A percentile compares a stretch with the other conserved stretches of the same genome.
These are phyloP conservation scores for Puccinia horiana DNA, from an alignment of 1,284 basidiomycete species.

Conservation along the genomic window DNA sequence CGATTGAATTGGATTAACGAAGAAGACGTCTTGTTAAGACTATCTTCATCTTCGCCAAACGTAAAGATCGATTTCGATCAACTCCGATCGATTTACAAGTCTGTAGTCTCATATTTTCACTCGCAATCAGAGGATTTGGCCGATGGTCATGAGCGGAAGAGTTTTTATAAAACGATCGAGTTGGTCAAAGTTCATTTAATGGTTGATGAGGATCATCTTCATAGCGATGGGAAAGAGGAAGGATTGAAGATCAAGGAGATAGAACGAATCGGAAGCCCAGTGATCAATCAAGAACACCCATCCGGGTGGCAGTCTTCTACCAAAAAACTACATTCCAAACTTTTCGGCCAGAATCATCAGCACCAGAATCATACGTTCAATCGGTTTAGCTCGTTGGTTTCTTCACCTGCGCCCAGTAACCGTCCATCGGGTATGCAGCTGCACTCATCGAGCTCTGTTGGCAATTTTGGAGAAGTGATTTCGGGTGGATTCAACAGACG, in stretches of 20 bases:
- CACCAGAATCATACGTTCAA: not conserved
- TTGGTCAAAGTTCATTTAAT: slow-evolving; percentile 8
- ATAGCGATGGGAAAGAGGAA: not conserved
- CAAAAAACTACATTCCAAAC: not conserved
- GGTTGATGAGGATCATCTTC: not conserved
- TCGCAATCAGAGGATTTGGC: not conserved
- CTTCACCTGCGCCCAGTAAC: not conserved
- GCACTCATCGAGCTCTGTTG: not conserved
- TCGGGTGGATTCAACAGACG: slow-evolving; percentile 44
- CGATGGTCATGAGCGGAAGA: not conserved
- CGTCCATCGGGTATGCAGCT: not conserved
- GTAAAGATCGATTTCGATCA: not conserved
- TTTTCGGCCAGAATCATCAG: not conserved
- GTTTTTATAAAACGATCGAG: not conserved
- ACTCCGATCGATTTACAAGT: not conserved
- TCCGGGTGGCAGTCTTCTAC: not conserved
- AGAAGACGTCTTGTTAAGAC: slow-evolving; percentile 1
- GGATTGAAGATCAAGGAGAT: not conserved
- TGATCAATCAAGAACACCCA: not conserved
- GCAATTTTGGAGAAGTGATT: not conserved
- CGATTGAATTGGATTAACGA: slow-evolving; percentile 4
- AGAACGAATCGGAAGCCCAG: not conserved
- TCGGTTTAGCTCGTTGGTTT: slow-evolving; percentile 3
- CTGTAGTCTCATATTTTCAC: slow-evolving; percentile 11
- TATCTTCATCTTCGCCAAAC: not conserved